Base-by-base conservation (phyloP, 805 yeast genomes). In the Diddensiella transvaalensis region DNA sequence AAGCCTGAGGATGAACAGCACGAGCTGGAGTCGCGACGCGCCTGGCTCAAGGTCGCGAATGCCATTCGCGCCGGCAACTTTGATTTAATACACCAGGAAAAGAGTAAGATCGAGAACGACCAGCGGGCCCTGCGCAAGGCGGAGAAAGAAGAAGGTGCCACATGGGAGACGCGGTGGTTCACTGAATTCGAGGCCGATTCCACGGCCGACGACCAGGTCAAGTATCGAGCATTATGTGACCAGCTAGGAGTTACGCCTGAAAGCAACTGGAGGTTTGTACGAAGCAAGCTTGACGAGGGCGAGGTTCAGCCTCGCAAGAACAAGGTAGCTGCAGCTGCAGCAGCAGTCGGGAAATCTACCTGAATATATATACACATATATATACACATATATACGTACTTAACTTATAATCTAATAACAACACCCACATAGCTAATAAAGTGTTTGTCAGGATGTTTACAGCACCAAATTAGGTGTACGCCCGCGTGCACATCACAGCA, bases 151-250 rank as follows among this genome's bases (percentile, higher is more conserved):
- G 68, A 76, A 3, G 90, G 86, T 38, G 62, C 64, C 13, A 62
- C 63, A 42, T 91, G 99, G 99, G 67, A 78, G 58, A 78, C 81
- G 53, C 79, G 91, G 68, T 91, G 96, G 91, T 91, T 91, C 67
- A 52, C 49, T 32, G 63, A 55, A 29, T 15, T 10, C 13, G 42
- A 19, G 22, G 40, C 42, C 17, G 45, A 44, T 18, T 38, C 40
- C 13, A 30, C 41, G n/a, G 55, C 47, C 13, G 51, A 51, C 22
- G 50, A 48, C 22, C 54, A 50, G 29, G 48, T 45, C 11, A 22
- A 21, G 3, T 55, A 56, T 37, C 33, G 42, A 8, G 46, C 44
- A 15, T 42, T 57, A 37, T 48, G 55, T 19, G 41, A 39, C 30
- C 35, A 39, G 22, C 55, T 57, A 17, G 58, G 54, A 8, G 50